These are phyloP conservation scores for Paramecium primaurelia DNA, from an alignment of 73 alveolate species.

Conservation along the genomic window DNA sequence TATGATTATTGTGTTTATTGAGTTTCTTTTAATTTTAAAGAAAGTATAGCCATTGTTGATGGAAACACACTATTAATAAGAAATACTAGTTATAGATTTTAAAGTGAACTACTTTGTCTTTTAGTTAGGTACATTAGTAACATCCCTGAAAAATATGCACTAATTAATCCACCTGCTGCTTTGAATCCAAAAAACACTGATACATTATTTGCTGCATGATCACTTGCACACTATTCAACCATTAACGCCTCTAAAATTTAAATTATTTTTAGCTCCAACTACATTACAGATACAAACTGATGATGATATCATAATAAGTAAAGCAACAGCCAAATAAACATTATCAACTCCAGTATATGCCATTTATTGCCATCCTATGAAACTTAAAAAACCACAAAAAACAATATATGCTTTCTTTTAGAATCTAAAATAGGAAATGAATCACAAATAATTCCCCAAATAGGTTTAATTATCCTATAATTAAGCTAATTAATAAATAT, in stretches of 20 bases:
- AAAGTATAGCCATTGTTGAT: conserved; percentile 48
- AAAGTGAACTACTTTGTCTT: background rate
- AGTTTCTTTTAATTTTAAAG: conserved; percentile 65
- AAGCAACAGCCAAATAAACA: background rate
- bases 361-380: conserved; percentile 76
- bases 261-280: conserved; percentile 74
- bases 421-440: conserved; percentile 84
- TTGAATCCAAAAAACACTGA: conserved; percentile 67
- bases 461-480: conserved; percentile 81
- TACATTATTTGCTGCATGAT: conserved; percentile 66
- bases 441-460: conserved; percentile 95
- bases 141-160: conserved; percentile 66
- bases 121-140: conserved; percentile 58
- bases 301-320: conserved; percentile 42
- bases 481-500: background rate
- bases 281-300: conserved; percentile 73
- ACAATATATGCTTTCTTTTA: conserved; percentile 83
- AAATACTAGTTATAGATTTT: background rate
- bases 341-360: conserved; percentile 65
- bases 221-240: conserved; percentile 46
- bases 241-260: conserved; percentile 30
- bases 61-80: background rate
- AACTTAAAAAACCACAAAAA: conserved; percentile 71
- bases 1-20: background rate
- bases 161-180: conserved; percentile 54